A percentile compares a stretch with the other conserved stretches of the same genome.
Conservation (phyloP, 2,329 filamentous ascomycete species). For the Colletotrichum navitas region DNA sequence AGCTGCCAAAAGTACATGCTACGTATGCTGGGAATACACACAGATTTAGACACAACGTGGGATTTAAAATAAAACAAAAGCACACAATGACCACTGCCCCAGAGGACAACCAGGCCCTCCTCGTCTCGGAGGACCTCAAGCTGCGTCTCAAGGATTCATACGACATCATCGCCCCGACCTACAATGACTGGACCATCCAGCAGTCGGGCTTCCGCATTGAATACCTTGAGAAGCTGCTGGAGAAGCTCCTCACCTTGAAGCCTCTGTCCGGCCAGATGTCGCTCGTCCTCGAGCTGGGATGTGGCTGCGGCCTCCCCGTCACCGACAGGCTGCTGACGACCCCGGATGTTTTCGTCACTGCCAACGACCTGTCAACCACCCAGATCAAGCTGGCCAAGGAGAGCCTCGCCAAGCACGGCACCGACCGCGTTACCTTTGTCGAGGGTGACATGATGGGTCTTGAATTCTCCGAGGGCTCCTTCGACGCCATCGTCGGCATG, state of each 20-base stretch:
- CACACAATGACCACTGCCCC: slow-evolving; percentile 15
- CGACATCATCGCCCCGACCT: slow-evolving; percentile 54
- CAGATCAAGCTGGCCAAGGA: slow-evolving; percentile 51
- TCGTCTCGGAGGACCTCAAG: slow-evolving; percentile 49
- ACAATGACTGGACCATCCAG: slow-evolving; percentile 56
- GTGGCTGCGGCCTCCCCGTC: slow-evolving; percentile 56
- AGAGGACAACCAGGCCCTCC: slow-evolving; percentile 7
- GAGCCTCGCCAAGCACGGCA: slow-evolving; percentile 38
- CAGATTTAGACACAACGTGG: background rate
- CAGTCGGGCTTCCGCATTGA: slow-evolving; percentile 49
- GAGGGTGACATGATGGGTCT: slow-evolving; percentile 57
- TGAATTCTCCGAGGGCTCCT: slow-evolving; percentile 48
- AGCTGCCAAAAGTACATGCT: background rate
- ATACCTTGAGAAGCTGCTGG: slow-evolving; percentile 52
- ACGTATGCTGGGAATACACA: background rate
- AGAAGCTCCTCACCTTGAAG: slow-evolving; percentile 43
- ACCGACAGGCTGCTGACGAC: slow-evolving; percentile 51
- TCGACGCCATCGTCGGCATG: slow-evolving; percentile 65
- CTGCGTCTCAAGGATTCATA: slow-evolving; percentile 55
- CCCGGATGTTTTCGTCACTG: slow-evolving; percentile 47
- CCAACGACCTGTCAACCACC: slow-evolving; percentile 57
- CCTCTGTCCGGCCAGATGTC: slow-evolving; percentile 31
- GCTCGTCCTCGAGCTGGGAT: slow-evolving; percentile 57
- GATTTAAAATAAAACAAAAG: slow-evolving; percentile 14
- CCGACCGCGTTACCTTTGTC: slow-evolving; percentile 46